Evolutionary conservation across 768 basidiomycete species (phyloP), one percentile per base, ranked within the genome.

Genomic region (Kwoniella dejecticola): DNA sequence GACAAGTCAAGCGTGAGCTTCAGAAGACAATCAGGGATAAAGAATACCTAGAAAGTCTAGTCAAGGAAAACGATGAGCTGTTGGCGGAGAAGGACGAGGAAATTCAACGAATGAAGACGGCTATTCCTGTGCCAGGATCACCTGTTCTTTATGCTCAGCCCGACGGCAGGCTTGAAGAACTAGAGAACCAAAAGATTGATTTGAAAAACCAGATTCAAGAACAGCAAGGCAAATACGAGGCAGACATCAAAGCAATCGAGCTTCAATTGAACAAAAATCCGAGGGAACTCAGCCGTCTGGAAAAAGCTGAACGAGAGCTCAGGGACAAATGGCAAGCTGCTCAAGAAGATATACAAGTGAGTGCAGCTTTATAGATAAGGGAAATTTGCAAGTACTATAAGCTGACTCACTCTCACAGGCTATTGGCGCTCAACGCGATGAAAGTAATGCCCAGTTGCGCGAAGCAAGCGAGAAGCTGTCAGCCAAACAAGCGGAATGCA

Each of bases 1-100:
- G 54, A 26, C 49, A 57, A 30, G 19, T 58, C 31, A 49, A 57
- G 24, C 59, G 70, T 27, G 71, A 74, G 52, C 30, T 70, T 5
- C 52, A 62, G 13, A 63, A 61, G 13, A 52, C 69, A 2, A 31
- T 67, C 2, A 56, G 66, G 19, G 70, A 71, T 30, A 66, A 63
- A 50, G 68, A 67, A 15, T 66, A 63, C 10, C 52, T 73, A 1
- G 61, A 73, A 38, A 60, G 58, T 26, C 57, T 67, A 38, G 50
- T 75, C 1, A 62, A 72, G 19, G 63, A 64, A 46, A 70, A 63
- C 47, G 68, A 74, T 33, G 60, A 69, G 11, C 33, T 69, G 21
- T 36, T 74, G 12, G 65, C 63, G 2, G 61, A 62, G 36, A 74
- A 72, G 38, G 71, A 72, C n/a, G 61, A 66, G 30, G 70, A 76